Evolutionary conservation across 257 asterid genomes (phyloP).

Genomic region (Ocimum tenuiflorum): DNA sequence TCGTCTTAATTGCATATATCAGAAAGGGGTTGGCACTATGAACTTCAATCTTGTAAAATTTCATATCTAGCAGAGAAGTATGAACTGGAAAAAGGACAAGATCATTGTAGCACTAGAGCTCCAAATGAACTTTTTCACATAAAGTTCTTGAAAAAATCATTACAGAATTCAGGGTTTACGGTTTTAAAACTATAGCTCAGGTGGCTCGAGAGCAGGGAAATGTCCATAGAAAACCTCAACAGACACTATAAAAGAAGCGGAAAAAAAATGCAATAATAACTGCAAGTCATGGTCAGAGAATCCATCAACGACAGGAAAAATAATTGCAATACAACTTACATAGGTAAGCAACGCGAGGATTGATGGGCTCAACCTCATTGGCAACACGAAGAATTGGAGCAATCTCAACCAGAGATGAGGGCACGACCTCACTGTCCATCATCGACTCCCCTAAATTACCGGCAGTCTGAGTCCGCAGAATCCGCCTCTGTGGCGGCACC

Average conservation of each 20-base stretch:
- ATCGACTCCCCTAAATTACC: conserved; percentile 93
- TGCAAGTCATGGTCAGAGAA: neutral
- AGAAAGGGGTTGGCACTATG: neutral
- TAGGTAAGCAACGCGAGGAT: conserved; percentile 89
- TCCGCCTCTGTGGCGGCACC: conserved; percentile 62
- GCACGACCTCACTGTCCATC: conserved; percentile 99
- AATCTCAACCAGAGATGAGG: conserved; percentile 87
- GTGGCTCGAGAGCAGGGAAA: conserved; percentile 9
- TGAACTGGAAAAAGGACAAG: neutral
- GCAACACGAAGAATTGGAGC: conserved; percentile 99
- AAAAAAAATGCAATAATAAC: neutral
- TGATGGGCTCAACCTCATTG: conserved; percentile 85
- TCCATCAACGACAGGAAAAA: neutral
- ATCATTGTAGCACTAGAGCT: too few species aligned
- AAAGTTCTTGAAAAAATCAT: neutral
- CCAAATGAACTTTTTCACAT: neutral
- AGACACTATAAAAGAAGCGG: neutral
- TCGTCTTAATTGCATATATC: neutral
- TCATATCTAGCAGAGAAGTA: neutral
- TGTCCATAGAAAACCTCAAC: neutral
- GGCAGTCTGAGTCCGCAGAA: conserved; percentile 85
- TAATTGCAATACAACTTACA: conserved; percentile 47
- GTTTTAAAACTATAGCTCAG: neutral
- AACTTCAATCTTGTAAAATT: neutral
- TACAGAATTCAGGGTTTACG: neutral